Conservation (phyloP, 1,139 yeast species). For the Yamadazyma triangularis region DNA sequence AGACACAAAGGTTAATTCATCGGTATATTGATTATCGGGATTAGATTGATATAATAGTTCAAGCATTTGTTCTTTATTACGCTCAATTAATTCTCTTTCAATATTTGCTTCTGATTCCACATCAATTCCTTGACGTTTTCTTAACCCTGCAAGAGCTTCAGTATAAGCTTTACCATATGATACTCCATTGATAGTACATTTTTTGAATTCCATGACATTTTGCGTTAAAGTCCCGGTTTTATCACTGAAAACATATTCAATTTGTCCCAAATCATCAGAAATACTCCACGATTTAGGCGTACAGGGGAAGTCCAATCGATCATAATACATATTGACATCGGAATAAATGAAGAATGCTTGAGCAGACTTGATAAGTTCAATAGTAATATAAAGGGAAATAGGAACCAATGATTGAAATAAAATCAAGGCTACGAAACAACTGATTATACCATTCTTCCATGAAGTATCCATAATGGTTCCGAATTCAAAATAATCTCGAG, state of each 20-base stretch:
- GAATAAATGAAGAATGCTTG: constrained; percentile 56
- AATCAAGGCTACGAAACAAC: constrained; percentile 50
- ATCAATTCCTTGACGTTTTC: constrained; percentile 52
- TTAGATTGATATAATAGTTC: constrained; percentile 36
- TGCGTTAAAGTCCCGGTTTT: constrained; percentile 61
- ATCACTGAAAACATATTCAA: constrained; percentile 58
- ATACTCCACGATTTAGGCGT: constrained; percentile 61
- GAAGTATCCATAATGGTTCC: constrained; percentile 51
- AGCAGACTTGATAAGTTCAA: constrained; percentile 55
- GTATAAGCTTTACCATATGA: constrained; percentile 60
- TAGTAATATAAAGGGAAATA: constrained; percentile 54
- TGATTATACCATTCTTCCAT: constrained; percentile 47
- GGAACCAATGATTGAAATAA: constrained; percentile 58
- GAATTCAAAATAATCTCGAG: constrained; percentile 44
- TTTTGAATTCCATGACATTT: constrained; percentile 57
- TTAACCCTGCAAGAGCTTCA: constrained; percentile 56
- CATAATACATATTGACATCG: constrained; percentile 50
- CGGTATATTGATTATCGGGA: constrained; percentile 38
- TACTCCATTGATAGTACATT: constrained; percentile 52
- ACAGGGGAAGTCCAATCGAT: constrained; percentile 51
- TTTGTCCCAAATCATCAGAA: constrained; percentile 63
- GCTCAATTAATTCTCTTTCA: constrained; percentile 45
- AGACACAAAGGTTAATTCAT: constrained; percentile 68
- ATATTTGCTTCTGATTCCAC: constrained; percentile 42
- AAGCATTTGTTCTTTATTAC: constrained; percentile 66